Base-by-base conservation (phyloP, 441 rosid genomes). In the Melastoma candidum region DNA sequence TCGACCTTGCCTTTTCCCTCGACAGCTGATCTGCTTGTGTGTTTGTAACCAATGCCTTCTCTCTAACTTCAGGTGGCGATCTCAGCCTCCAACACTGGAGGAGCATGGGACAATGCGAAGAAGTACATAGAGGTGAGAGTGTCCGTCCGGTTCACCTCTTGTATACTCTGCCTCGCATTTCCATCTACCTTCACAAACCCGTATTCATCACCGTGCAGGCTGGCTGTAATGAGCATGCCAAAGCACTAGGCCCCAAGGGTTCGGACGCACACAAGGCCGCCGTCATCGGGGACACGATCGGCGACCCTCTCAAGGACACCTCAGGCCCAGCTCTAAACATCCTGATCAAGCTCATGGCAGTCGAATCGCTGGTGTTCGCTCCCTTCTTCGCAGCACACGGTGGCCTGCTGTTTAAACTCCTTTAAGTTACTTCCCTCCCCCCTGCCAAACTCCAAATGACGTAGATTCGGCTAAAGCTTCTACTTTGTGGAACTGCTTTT, bases 51-150 rank as follows among this genome's bases (percentile, higher is more conserved):
- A 8, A 8, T 32, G 41, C 41, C 7, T 2, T 46, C 45, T 57
- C 60, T 2, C 13, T 11, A 3, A 2, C 17, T 12, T 46, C 63
- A 82, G 85, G 79, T 83, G 52, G 90, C 90, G 49, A 80, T 83
- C 32, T 83, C 90, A 10, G 85, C 90, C 44, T 83, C 90, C 1
- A 83, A 83, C 81, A 80, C 90, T 14, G 90, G 87, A 43, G 90
- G 87, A 8, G 87, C 90, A 1, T 78, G 85, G 83, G 85, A 83
- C 59, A 83, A 80, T 24, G 85, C 90, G 53, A 80, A 80, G 72
- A 83, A 83, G 55, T 78, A 80, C 71, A 80, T 70, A 2, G 90
- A 83, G 90, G 90, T 77, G 22, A n/a, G 10, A 17, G n/a, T 26
- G 8, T 54, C 1, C 46, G 27, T 36, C 6, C 0, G 29, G 41